phyloP scores from a whole-genome alignment of 1,139 yeast species.

The Suhomyces yuchorum region DNA sequence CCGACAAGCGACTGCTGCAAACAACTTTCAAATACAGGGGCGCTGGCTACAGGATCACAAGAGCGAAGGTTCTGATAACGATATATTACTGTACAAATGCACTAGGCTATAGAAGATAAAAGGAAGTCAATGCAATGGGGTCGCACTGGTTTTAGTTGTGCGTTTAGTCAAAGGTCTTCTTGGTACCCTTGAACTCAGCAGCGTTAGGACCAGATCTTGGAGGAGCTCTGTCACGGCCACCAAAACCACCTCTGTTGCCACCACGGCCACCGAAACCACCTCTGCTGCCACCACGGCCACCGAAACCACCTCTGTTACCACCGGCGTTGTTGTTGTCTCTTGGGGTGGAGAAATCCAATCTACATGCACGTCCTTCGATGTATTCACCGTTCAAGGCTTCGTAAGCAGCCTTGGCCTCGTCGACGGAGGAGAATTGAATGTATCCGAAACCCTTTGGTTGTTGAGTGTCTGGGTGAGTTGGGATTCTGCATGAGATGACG shows the following conservation, averaged over 20 bases:
- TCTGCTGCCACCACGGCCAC: slow-evolving; percentile 31
- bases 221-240: slow-evolving; percentile 52
- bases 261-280: slow-evolving; percentile 35
- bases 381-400: slow-evolving; percentile 87
- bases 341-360: slow-evolving; percentile 94
- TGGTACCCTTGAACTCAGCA: slow-evolving; percentile 70
- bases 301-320: slow-evolving; percentile 37
- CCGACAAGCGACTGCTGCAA: too few relatives aligned
- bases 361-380: slow-evolving; percentile 89
- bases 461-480: slow-evolving; percentile 98
- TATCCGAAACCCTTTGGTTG: slow-evolving; percentile 99
- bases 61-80: neutral
- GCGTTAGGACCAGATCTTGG: slow-evolving; percentile 62
- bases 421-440: slow-evolving; percentile 83
- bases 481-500: slow-evolving; percentile 87
- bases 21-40: too few relatives aligned
- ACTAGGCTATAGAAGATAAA: slow-evolving; percentile 1
- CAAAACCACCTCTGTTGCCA: slow-evolving; percentile 46
- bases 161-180: slow-evolving; percentile 71
- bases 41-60: too few relatives aligned
- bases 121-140: slow-evolving; percentile 3
- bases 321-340: slow-evolving; percentile 49
- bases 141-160: neutral
- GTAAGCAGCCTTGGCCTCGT: slow-evolving; percentile 88
- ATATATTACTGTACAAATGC: slow-evolving; percentile 4